Percentiles rank a stretch among this genome's conserved stretches.
Conservation (phyloP, 2,329 filamentous ascomycete genomes). For the Claviceps paspali region DNA sequence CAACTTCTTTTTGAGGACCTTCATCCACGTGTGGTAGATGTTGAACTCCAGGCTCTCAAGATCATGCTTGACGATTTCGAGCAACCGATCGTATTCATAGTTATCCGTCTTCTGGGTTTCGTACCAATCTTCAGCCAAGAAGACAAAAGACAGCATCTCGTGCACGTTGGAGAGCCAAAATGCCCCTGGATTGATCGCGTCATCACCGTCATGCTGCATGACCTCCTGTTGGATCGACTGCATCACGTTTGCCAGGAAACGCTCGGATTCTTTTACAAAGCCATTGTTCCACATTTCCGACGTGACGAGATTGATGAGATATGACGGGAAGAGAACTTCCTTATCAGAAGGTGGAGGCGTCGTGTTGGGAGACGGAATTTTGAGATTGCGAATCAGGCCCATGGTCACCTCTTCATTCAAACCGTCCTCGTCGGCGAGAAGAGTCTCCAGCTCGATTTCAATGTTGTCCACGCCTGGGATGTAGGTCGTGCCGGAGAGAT, state of each 20-base stretch:
- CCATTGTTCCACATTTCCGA: constrained; percentile 99
- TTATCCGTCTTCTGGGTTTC: constrained; percentile 99
- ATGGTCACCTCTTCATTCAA: constrained; percentile 95
- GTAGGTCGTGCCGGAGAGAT: constrained; percentile 60
- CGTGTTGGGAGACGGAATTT: constrained; percentile 79
- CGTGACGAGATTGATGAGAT: constrained; percentile 96
- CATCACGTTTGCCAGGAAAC: constrained; percentile 98
- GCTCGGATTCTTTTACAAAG: constrained; percentile 97
- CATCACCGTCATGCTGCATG: constrained; percentile 96
- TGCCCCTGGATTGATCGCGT: constrained; percentile 89
- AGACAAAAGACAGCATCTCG: constrained; percentile 99
- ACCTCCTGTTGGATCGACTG: constrained; percentile 98
- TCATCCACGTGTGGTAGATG: constrained; percentile 99
- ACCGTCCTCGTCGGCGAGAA: constrained; percentile 88
- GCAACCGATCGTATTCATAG: constrained; percentile 91
- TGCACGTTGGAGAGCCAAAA: constrained; percentile 99
- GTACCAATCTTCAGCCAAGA: constrained; percentile 98
- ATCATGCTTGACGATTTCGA: constrained; percentile 99
- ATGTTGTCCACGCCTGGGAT: constrained; percentile 75
- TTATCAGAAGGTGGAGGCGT: constrained; percentile 91
- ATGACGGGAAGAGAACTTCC: constrained; percentile 95
- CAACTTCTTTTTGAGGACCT: constrained; percentile 96
- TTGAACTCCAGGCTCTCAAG: constrained; percentile 98
- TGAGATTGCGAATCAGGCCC: constrained; percentile 89
- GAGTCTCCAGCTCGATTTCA: constrained; percentile 83